Evolutionary conservation across 2,329 filamentous ascomycete genomes (phyloP).

Genomic region (Aspergillus puulaauensis): DNA sequence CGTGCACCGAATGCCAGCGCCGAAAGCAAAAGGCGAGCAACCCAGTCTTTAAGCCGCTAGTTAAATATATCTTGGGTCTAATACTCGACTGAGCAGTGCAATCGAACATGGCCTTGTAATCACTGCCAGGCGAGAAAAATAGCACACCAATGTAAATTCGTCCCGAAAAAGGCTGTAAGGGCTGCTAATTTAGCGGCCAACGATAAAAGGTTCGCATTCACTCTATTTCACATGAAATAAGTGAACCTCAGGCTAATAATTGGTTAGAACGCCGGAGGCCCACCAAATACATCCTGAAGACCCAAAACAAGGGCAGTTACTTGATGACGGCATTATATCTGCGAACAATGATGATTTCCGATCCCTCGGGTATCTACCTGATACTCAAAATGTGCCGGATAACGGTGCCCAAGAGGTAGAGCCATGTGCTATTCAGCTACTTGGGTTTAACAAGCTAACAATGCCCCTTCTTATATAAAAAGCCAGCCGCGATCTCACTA

Average conservation of each 20-base stretch:
- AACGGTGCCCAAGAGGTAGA: neutral
- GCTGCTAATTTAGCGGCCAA: constrained; percentile 1
- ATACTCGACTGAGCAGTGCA: constrained; percentile 40
- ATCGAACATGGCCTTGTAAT: constrained; percentile 52
- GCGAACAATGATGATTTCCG: constrained; percentile 14
- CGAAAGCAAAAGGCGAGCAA: constrained; percentile 51
- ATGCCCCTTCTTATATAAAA: neutral
- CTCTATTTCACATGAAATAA: neutral
- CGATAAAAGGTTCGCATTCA: constrained; percentile 13
- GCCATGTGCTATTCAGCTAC: neutral
- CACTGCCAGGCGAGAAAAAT: constrained; percentile 51
- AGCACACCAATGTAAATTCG: constrained; percentile 50
- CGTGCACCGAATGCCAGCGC: constrained; percentile 52
- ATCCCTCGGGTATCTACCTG: constrained; percentile 19
- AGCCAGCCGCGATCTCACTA: constrained; percentile 1
- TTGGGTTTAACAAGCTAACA: neutral
- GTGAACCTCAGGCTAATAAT: neutral
- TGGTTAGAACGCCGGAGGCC: neutral
- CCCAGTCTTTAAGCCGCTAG: neutral
- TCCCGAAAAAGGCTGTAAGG: constrained; percentile 30
- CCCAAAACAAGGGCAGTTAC: neutral
- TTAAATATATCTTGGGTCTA: constrained; percentile 4
- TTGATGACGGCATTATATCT: neutral
- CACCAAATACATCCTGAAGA: neutral
- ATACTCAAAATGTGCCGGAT: neutral